These are phyloP conservation scores for Blastomyces gilchristii DNA, from an alignment of 2,329 filamentous ascomycete genomes.

Conservation along the genomic window DNA sequence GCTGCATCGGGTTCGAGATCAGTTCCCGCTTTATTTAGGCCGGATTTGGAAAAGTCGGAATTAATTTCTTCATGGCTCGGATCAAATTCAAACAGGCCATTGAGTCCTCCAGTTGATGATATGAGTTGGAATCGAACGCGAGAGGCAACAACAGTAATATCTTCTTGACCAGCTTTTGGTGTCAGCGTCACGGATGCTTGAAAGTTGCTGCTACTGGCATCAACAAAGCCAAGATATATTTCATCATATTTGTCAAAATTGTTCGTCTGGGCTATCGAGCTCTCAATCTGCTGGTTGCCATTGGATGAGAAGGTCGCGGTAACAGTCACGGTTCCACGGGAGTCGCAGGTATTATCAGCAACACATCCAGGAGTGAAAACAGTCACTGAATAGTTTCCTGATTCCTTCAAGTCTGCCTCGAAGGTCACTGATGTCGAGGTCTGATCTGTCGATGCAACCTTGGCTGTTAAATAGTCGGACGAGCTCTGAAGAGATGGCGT, in stretches of 20 bases:
- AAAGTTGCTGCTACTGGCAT: slow-evolving; percentile 62
- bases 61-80: slow-evolving; percentile 51
- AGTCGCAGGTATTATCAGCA: slow-evolving; percentile 64
- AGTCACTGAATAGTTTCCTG: slow-evolving; percentile 83
- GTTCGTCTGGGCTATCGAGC: slow-evolving; percentile 76
- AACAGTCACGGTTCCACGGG: slow-evolving; percentile 71
- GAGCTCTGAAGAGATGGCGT: slow-evolving; percentile 58
- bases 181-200: slow-evolving; percentile 69
- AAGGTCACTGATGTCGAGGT: slow-evolving; percentile 63
- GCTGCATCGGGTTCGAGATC: slow-evolving; percentile 57
- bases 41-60: slow-evolving; percentile 58
- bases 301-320: slow-evolving; percentile 56
- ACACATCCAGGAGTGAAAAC: slow-evolving; percentile 88
- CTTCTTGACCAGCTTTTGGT: slow-evolving; percentile 50
- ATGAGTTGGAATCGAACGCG: slow-evolving; percentile 61
- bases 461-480: slow-evolving; percentile 62
- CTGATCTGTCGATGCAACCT: slow-evolving; percentile 48
- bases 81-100: slow-evolving; percentile 83
- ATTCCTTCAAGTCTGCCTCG: slow-evolving; percentile 71
- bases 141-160: slow-evolving; percentile 78
- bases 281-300: slow-evolving; percentile 44
- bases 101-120: slow-evolving; percentile 63
- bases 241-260: slow-evolving; percentile 94
- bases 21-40: slow-evolving; percentile 65
- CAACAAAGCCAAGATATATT: slow-evolving; percentile 76